Conservation (phyloP, 345 rosid species). For the Trapa bicornis region DNA sequence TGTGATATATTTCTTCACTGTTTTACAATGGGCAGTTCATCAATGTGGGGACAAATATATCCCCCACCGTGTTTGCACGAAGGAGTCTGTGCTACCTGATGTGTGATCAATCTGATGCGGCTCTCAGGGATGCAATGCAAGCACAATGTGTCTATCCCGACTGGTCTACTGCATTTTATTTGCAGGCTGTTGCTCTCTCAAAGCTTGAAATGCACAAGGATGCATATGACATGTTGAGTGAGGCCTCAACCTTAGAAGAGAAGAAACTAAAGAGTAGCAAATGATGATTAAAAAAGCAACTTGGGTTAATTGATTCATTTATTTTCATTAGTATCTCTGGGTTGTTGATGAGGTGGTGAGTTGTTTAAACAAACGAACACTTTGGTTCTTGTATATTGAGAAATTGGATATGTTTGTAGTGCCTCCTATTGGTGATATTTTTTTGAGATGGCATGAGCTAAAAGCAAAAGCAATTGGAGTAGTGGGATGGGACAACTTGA, state of each 20-base stretch:
- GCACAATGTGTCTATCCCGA: conserved; percentile 77
- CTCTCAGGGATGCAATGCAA: conserved; percentile 91
- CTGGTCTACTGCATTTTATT: conserved; percentile 84
- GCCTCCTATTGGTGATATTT: too few species aligned
- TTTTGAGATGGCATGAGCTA: too few species aligned
- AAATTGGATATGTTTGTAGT: conserved; percentile 7
- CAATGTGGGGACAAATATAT: conserved; percentile 71
- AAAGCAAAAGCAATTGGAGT: too few species aligned
- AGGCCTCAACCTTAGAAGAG: conserved; percentile 62
- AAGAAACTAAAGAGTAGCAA: conserved; percentile 39
- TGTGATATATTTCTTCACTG: neutral
- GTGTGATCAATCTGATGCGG: conserved; percentile 73
- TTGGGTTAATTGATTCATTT: neutral
- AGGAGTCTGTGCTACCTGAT: conserved; percentile 68
- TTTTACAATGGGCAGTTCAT: conserved; percentile 39
- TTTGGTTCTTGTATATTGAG: conserved; percentile 15
- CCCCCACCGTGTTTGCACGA: conserved; percentile 76
- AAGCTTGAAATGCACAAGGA: conserved; percentile 84
- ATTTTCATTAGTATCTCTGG: neutral
- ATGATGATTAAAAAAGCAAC: conserved; percentile 9
- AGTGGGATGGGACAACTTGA: too few species aligned
- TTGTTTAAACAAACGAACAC: conserved; percentile 4
- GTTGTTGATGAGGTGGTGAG: conserved; percentile 11
- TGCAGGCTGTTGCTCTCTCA: conserved; percentile 78
- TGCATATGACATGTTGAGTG: conserved; percentile 65